Conservation (phyloP, 169 alveolate species). For the Plasmodium blacklocki region DNA sequence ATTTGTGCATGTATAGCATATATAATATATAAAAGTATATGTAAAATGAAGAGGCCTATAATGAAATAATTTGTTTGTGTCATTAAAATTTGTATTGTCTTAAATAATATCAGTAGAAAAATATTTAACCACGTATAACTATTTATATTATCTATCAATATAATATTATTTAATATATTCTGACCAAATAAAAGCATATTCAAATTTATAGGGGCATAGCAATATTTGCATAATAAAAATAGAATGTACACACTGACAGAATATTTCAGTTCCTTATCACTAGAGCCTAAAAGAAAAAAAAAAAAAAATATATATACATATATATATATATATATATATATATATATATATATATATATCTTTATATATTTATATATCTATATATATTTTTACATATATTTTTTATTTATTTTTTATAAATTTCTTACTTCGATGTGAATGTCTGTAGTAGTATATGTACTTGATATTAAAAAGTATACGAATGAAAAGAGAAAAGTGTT, state of each 20-base stretch:
- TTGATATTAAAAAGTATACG: conserved; percentile 39
- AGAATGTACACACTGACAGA: conserved; percentile 48
- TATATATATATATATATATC: background rate
- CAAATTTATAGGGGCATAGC: conserved; percentile 61
- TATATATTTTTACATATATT: background rate
- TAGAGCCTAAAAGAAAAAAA: background rate
- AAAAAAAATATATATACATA: background rate
- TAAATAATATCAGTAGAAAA: conserved; percentile 13
- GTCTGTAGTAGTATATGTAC: conserved; percentile 36
- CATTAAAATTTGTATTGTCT: conserved; percentile 32
- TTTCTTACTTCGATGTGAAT: background rate
- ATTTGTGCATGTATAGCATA: conserved; percentile 75
- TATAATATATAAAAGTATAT: conserved; percentile 36
- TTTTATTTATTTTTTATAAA: background rate
- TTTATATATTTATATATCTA: background rate
- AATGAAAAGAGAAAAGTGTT: conserved; percentile 29
- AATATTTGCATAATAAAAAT: conserved; percentile 57
- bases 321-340: conserved; percentile 2
- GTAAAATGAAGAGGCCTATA: conserved; percentile 41
- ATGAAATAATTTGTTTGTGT: conserved; percentile 44
- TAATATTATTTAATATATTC: conserved; percentile 41
- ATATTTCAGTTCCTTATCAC: conserved; percentile 12
- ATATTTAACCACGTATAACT: conserved; percentile 63
- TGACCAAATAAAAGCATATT: conserved; percentile 41
- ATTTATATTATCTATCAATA: conserved; percentile 61